These are phyloP conservation scores for Amanita rimosa DNA, from an alignment of 768 basidiomycete species.

Conservation along the genomic window DNA sequence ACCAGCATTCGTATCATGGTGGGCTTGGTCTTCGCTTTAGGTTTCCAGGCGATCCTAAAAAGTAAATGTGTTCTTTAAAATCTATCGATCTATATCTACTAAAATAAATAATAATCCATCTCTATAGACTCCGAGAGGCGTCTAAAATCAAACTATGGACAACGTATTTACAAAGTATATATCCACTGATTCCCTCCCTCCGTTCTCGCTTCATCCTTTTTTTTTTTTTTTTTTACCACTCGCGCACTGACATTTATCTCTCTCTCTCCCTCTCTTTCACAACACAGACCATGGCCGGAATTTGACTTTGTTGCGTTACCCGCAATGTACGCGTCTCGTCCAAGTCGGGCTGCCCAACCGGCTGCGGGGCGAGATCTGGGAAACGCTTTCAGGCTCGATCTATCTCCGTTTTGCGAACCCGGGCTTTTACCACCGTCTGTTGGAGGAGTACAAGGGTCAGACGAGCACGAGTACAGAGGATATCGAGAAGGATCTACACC, in stretches of 20 bases:
- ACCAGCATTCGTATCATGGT: slow-evolving; percentile 39
- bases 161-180: slow-evolving; percentile 67
- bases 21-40: slow-evolving; percentile 77
- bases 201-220: neutral
- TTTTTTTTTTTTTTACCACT: neutral
- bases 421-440: slow-evolving; percentile 64
- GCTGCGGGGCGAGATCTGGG: slow-evolving; percentile 96
- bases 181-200: neutral
- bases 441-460: slow-evolving; percentile 68
- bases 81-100: slow-evolving; percentile 3
- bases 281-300: slow-evolving; percentile 92
- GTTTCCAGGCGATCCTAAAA: slow-evolving; percentile 88
- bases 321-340: slow-evolving; percentile 92
- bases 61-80: slow-evolving; percentile 32
- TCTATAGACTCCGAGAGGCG: slow-evolving; percentile 65
- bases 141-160: slow-evolving; percentile 97
- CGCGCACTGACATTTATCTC: slow-evolving; percentile 1
- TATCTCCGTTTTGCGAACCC: slow-evolving; percentile 84
- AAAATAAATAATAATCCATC: neutral
- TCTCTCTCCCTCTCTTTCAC: slow-evolving; percentile 7
- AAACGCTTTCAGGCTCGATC: slow-evolving; percentile 88
- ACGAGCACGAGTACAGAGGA: slow-evolving; percentile 90
- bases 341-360: slow-evolving; percentile 95
- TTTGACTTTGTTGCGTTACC: slow-evolving; percentile 91
- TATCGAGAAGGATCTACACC: slow-evolving; percentile 96